Base-by-base conservation (phyloP, 148 eudicot genomes). In the Drosera capensis region DNA sequence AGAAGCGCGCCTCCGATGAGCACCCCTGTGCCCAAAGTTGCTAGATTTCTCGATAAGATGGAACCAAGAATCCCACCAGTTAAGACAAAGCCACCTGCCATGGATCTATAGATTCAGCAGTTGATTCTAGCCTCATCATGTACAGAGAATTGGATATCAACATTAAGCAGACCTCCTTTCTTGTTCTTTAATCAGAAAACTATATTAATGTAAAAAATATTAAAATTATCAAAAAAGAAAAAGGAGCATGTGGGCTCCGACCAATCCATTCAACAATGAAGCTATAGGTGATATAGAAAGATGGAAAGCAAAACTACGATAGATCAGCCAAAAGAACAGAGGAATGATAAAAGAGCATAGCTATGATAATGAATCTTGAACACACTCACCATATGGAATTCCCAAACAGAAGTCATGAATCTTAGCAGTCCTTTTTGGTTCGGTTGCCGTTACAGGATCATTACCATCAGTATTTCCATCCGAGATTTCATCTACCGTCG, bases 341-440 rank as follows among this genome's bases (percentile, higher is more conserved):
- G n/a, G n/a, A n/a, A 28, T 28, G 31, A 5, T 11, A 28, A 28
- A 28, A 28, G 11, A 34, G n/a, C 14, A 34, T 2, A 34, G 13
- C 38, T 2, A 11, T 34, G 14, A 15, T 34, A 13, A 34, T 34
- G 13, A 34, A 34, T 5, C 1, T 8, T 5, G 20, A 24, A 51
- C 28, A n/a, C 41, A 71, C 94, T 70, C 57, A 86, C 96, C 94
- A 62, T 71, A 87, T 36, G 96, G 96, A 58, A 87, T 87, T 36
- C 96, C 94, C 8, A 87, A 58, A 63, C 94, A 87, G 42, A 87
- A 87, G 52, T 87, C 96, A 51, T 87, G 96, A 48, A 87, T 79
- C 60, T 65, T 87, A 0, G 96, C 96, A 19, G 77, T 68, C 49
- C 45, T 59, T 54, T 70, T 70, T 43, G 62, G 52, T 44, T 72